Base-by-base conservation (phyloP, 768 basidiomycete genomes). In the Sporobolomyces roseus region DNA sequence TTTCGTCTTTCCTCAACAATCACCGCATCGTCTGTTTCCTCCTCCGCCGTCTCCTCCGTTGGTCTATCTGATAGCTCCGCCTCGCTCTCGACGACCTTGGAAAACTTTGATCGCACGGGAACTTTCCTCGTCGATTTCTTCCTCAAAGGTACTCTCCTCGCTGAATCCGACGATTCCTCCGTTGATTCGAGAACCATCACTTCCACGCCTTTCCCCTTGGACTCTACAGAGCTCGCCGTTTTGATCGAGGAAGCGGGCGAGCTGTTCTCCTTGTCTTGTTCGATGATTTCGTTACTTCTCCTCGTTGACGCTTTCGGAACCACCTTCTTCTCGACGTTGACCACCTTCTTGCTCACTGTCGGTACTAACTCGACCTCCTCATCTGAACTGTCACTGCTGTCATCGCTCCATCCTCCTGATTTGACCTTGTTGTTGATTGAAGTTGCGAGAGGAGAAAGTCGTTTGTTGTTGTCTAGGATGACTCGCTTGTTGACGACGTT, bases 401-500 rank as follows among this genome's bases (percentile, higher is more conserved):
- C 49, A 32, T 60, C 58, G 58, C 58, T 60, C 58, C 58, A 60
- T 48, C 58, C 45, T 3, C 45, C 58, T 29, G 58, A 60, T 29
- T 48, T 60, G 58, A 35, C 30, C 5, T 55, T 53, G 30, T 46
- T 45, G 41, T 35, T 60, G 43, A 48, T 48, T n/a, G n/a, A n/a
- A n/a, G 56, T 35, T 60, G 29, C 32, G 33, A 13, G 45, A 46
- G 23, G 12, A 14, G 7, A 21, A 46, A 17, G 3, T 29, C 56
- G 56, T 19, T 2, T 30, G 17, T 30, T 38, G 23, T 4, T 48
- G 45, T 21, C 61, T 36, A 21, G 58, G 1, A 9, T 12, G 14
- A 30, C 29, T 0, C 63, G 45, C 4, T 46, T 30, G 60, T 61
- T 67, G 38, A 56, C 53, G 17, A 67, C 63, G 55, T 68, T 65